These are phyloP conservation scores for Hypericum perforatum DNA, from an alignment of 345 rosid species.

Conservation along the genomic window DNA sequence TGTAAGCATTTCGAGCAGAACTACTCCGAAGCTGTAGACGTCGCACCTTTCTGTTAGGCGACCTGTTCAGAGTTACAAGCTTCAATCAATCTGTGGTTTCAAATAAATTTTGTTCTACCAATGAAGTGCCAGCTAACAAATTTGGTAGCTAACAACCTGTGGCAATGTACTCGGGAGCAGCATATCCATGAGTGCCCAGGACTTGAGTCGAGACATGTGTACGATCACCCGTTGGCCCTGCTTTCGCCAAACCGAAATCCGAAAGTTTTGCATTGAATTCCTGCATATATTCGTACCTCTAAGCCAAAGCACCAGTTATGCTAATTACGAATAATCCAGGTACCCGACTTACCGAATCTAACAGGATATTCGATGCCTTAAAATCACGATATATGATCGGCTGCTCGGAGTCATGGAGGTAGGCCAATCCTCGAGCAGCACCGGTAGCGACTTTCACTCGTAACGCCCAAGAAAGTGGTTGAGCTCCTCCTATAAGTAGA, in stretches of 20 bases:
- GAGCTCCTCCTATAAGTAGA: constrained; percentile 34
- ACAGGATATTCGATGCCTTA: constrained; percentile 67
- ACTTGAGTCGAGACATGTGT: constrained; percentile 49
- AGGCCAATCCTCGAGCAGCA: constrained; percentile 71
- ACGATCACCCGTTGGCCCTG: constrained; percentile 45
- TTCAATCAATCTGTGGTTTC: constrained; percentile 1
- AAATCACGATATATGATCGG: constrained; percentile 79
- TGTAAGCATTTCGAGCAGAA: constrained; percentile 50
- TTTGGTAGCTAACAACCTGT: constrained; percentile 32
- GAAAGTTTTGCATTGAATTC: constrained; percentile 55
- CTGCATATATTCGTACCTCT: constrained; percentile 24
- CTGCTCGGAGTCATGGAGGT: constrained; percentile 55
- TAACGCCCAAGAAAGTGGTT: constrained; percentile 53
- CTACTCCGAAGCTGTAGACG: constrained; percentile 71
- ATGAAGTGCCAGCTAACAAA: no score
- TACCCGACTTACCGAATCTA: constrained; percentile 46
- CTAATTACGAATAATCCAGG: neutral
- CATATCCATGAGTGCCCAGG: constrained; percentile 53
- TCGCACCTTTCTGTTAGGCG: constrained; percentile 53
- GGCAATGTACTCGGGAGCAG: constrained; percentile 52
- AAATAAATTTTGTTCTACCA: no score
- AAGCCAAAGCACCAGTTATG: constrained; percentile 4
- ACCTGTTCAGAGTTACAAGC: constrained; percentile 26
- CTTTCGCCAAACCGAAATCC: constrained; percentile 59
- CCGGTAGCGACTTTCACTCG: constrained; percentile 60